These are phyloP conservation scores for Backusella parvicylindrica DNA, from an alignment of 192 early-diverging fungal genomes.

Conservation along the genomic window DNA sequence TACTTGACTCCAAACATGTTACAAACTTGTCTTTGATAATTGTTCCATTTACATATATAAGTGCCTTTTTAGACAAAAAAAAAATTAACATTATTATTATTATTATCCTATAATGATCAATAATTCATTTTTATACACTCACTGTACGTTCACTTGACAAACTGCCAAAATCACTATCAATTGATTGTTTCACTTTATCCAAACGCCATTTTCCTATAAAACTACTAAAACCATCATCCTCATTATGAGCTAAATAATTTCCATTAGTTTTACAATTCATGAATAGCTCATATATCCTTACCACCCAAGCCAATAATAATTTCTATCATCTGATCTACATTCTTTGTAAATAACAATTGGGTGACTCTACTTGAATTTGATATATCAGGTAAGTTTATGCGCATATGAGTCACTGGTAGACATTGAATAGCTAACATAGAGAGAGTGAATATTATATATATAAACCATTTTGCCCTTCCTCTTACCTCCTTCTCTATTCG, in stretches of 20 bases:
- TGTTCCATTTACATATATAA: constrained; percentile 11
- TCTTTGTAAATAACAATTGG: constrained; percentile 6
- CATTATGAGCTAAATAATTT: neutral
- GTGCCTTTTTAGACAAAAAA: no score
- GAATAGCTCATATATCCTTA: neutral
- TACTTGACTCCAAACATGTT: constrained; percentile 2
- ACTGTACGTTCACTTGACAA: neutral
- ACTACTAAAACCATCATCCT: neutral
- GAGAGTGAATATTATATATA: neutral
- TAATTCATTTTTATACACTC: neutral
- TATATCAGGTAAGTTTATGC: neutral
- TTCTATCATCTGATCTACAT: neutral
- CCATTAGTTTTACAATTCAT: neutral
- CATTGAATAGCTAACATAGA: neutral
- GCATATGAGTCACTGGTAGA: neutral
- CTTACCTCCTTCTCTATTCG: constrained; percentile 17
- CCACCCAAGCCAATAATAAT: constrained; percentile 2
- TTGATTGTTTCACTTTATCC: neutral
- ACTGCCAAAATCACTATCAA: neutral
- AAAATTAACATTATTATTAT: neutral
- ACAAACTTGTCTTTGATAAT: constrained; percentile 11
- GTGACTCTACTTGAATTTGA: constrained; percentile 5
- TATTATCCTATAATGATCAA: neutral
- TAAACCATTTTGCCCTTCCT: neutral
- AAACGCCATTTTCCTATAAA: constrained; percentile 21